phyloP scores from a whole-genome alignment of 1,284 basidiomycete species.

The Ustilago lituana region DNA sequence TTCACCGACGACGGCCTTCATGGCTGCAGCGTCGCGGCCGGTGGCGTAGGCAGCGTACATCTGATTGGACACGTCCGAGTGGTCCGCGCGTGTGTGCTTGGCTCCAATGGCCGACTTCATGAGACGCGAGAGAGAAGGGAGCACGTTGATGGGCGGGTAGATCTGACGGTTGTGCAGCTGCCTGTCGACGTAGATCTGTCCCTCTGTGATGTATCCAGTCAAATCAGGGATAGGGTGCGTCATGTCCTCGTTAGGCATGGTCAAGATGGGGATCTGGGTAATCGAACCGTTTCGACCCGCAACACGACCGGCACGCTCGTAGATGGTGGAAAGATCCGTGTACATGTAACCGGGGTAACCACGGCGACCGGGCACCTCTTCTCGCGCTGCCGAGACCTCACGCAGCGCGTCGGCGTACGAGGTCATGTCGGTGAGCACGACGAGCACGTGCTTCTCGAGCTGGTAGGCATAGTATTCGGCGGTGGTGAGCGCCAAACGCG shows the following conservation, averaged over 20 bases:
- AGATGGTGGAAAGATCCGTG: slow-evolving; percentile 79
- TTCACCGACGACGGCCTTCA: slow-evolving; percentile 99
- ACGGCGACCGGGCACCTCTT: slow-evolving; percentile 98
- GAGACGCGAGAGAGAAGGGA: slow-evolving; percentile 95
- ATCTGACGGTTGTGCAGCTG: slow-evolving; percentile 89
- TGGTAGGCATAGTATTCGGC: slow-evolving; percentile 99
- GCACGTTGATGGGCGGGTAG: slow-evolving; percentile 99
- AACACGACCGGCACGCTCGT: slow-evolving; percentile 98
- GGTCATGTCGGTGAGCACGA: slow-evolving; percentile 99
- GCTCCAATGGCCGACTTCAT: slow-evolving; percentile 99
- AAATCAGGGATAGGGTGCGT: slow-evolving; percentile 99
- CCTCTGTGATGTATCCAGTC: slow-evolving; percentile 96
- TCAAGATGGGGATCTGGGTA: slow-evolving; percentile 99
- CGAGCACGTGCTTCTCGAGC: slow-evolving; percentile 98
- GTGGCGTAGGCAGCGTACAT: slow-evolving; percentile 66
- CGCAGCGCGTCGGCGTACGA: slow-evolving; percentile 97
- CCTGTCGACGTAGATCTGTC: slow-evolving; percentile 98
- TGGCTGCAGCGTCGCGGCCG: slow-evolving; percentile 94
- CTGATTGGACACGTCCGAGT: slow-evolving; percentile 87
- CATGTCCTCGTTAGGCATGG: slow-evolving; percentile 99
- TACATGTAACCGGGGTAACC: slow-evolving; percentile 97
- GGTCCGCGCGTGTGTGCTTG: slow-evolving; percentile 95
- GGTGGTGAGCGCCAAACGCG: slow-evolving; percentile 95
- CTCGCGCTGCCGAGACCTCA: slow-evolving; percentile 92
- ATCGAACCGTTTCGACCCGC: slow-evolving; percentile 98